Evolutionary conservation across 805 yeast species (phyloP), one percentile per base, ranked within the genome.

Genomic region (Groenewaldozyma salmanticensis): DNA sequence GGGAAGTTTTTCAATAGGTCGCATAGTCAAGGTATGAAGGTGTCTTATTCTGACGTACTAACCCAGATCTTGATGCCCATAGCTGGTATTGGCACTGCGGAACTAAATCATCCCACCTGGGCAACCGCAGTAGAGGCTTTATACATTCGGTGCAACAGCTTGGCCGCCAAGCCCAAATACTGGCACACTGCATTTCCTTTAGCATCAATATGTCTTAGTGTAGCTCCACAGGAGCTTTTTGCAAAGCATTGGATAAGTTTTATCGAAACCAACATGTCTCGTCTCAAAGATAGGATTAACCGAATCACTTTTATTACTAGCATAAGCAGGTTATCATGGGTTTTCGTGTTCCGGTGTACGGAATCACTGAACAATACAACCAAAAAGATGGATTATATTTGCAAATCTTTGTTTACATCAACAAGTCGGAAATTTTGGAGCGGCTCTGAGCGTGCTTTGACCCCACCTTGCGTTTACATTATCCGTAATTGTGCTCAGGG

Each of bases 31-130:
- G 70, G 77, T 2, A 68, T 90, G 1, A 68, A 77, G 27, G 67
- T 74, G 43, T 88, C 95, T 1, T 94, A 90, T 55, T 82, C 92
- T 36, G 95, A 86, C 48, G 95, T 86, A 1, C 67, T 88, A 31
- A 72, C 81, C 42, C 79, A 75, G 40, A 70, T 92, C 20, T 62
- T 92, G 2, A 63, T 86, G 32, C 94, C 96, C 0, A 59, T 92
- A 19, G 94, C 96, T 0, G 90, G 85, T 5, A 69, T 77, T 1
- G 68, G 88, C 24, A 85, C 96, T 0, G 97, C 96, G 0, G 99
- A 92, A 57, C 88, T 86, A 0, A 90, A 92, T 54, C 95, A 90
- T 58, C 98, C 98, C 2, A 77, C 81, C 1, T 92, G 98, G 99
- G 78, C 80, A 0, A 83, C 77, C 32, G 92, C 96, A 0, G 74